These are phyloP conservation scores for Cladosporium halotolerans DNA, from an alignment of 2,329 filamentous ascomycete genomes.

Conservation along the genomic window DNA sequence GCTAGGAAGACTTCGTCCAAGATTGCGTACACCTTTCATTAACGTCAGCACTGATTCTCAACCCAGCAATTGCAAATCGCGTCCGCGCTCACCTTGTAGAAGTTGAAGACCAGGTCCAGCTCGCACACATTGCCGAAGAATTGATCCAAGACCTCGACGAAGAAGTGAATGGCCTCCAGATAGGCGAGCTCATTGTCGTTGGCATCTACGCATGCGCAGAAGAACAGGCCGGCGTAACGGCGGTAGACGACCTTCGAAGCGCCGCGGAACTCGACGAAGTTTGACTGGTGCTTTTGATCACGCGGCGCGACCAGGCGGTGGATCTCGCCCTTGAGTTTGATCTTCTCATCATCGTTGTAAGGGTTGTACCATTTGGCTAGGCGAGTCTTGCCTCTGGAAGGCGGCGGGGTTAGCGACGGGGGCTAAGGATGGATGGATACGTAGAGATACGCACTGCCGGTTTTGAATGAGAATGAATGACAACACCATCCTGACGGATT, in stretches of 20 bases:
- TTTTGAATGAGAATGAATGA: constrained; percentile 90
- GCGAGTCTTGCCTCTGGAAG: constrained; percentile 83
- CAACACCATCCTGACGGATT: constrained; percentile 51
- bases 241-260: constrained; percentile 92
- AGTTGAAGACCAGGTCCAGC: constrained; percentile 76
- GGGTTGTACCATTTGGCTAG: constrained; percentile 98
- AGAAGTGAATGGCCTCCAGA: constrained; percentile 97
- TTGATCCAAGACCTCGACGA: constrained; percentile 95
- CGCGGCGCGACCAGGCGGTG: constrained; percentile 95
- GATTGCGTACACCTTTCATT: constrained; percentile 78
- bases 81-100: constrained; percentile 54
- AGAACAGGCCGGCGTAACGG: constrained; percentile 95
- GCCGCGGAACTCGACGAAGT: constrained; percentile 93
- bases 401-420: constrained; percentile 14
- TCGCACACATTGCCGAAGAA: constrained; percentile 99
- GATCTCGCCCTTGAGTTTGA: constrained; percentile 98
- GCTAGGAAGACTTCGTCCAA: constrained; percentile 97
- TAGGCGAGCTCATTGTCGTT: constrained; percentile 98
- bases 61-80: not conserved
- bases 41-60: constrained; percentile 1
- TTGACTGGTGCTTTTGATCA: constrained; percentile 99
- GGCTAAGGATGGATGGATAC: constrained; percentile 1
- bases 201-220: constrained; percentile 97
- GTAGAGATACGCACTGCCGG: constrained; percentile 69
- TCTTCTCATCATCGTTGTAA: constrained; percentile 97